These are phyloP conservation scores for Carex kokanica DNA, from an alignment of 176 grass and related monocot genomes.

Conservation along the genomic window DNA sequence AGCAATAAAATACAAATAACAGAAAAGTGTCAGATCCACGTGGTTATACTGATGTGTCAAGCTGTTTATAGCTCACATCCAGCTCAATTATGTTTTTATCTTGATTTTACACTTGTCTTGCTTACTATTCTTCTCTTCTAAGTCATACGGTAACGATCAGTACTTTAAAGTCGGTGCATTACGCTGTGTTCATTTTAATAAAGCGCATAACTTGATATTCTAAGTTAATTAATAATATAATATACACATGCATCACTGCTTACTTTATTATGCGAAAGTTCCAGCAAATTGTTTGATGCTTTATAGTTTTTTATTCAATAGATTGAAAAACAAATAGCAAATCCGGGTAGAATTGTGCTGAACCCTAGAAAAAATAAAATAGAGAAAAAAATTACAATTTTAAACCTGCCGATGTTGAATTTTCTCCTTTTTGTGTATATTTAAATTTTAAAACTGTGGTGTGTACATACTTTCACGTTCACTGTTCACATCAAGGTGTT, in stretches of 20 bases:
- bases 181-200: background rate
- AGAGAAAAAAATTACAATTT: background rate
- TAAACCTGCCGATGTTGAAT: too few relatives aligned
- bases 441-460: background rate
- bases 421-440: background rate
- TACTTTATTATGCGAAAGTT: background rate
- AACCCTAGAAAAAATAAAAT: background rate
- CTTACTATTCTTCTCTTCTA: background rate
- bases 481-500: background rate
- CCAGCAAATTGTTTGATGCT: background rate
- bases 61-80: background rate
- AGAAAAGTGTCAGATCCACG: background rate
- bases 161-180: background rate
- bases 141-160: background rate
- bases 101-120: background rate
- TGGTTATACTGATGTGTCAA: background rate
- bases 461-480: background rate
- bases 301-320: background rate
- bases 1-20: background rate
- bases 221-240: background rate
- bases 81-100: background rate
- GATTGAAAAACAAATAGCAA: background rate
- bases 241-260: background rate
- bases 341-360: background rate
- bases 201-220: background rate